phyloP scores from a whole-genome alignment of 2,329 filamentous ascomycete genomes.

The Paracoccidioides lutzii region DNA sequence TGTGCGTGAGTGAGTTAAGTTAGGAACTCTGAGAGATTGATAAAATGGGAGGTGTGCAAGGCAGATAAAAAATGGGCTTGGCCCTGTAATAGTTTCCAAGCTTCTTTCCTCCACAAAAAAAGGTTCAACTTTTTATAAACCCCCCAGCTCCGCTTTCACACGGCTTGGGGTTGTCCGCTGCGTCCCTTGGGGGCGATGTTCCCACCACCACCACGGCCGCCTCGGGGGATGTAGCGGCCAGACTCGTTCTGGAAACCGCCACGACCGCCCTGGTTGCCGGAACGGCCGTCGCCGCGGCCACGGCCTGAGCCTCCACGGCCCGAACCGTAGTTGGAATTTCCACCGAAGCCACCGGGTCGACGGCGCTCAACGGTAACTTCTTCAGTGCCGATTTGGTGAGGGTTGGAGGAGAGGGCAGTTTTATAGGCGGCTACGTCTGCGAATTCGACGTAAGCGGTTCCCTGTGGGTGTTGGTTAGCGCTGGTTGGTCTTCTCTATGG shows the following conservation, averaged over 20 bases:
- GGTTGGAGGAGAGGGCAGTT: constrained; percentile 71
- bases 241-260: constrained; percentile 58
- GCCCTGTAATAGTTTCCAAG: no score
- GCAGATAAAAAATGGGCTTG: no score
- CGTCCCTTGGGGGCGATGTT: constrained; percentile 36
- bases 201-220: constrained; percentile 53
- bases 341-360: constrained; percentile 57
- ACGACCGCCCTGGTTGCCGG: constrained; percentile 50
- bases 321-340: constrained; percentile 47
- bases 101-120: no score
- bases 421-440: constrained; percentile 67
- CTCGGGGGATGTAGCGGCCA: constrained; percentile 51
- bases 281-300: constrained; percentile 54
- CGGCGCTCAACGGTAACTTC: constrained; percentile 77
- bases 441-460: constrained; percentile 95
- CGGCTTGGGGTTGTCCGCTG: constrained; percentile 34
- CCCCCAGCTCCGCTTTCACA: constrained; percentile 18
- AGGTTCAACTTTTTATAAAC: neutral
- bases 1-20: neutral
- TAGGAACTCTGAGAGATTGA: neutral
- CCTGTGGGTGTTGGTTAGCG: constrained; percentile 41
- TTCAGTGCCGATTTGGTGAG: constrained; percentile 71
- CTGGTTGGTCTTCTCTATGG: neutral
- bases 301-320: constrained; percentile 52
- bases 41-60: no score